Evolutionary conservation across 129 eudicot genomes (phyloP), one percentile per base, ranked within the genome.

Genomic region (Chrysanthemum lavandulifolium): DNA sequence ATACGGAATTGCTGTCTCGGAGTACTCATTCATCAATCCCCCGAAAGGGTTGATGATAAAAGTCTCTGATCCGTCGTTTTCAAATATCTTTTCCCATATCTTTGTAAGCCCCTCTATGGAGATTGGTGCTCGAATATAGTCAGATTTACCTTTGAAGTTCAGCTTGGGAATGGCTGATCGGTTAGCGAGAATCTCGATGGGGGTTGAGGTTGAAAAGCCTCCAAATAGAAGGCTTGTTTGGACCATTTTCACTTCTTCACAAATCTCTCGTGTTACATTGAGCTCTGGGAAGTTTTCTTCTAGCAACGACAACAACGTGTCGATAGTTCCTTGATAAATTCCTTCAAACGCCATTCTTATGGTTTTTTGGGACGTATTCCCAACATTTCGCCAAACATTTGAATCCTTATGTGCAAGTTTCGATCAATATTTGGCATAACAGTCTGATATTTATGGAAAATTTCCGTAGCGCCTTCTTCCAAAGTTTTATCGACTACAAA

Each of bases 211-310:
- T 6, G 62, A 3, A 8, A 4, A 69, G 25, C 49, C 27, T 27
- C 9, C 59, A 5, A 74, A 65, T 13, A n/a, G 49, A 19, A 74
- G 65, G 23, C 45, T 36, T 1, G 89, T n/a, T 13, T 78, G 45
- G 14, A 78, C 74, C 89, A 81, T 80, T 57, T 69, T 77, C 80
- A 77, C 51, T 31, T 84, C 88, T 27, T 19, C 13, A 19, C 80
- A 80, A 1, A 80, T 77, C 4, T 79, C 67, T 23, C 59, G 50
- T 3, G 29, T 21, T 48, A 81, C 21, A 1, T 68, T 78, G 13
- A 81, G 33, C 54, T 85, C 86, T 0, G 84, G 84, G 10, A 85
- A 81, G 3, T 9, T 55, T 33, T 75, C 10, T 9, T 78, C 31
- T 53, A 85, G 43, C 6, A 71, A 5, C 0, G 81, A 43, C 9